phyloP scores from a whole-genome alignment of 306 rosid genomes.

The Lithocarpus polystachyus region DNA sequence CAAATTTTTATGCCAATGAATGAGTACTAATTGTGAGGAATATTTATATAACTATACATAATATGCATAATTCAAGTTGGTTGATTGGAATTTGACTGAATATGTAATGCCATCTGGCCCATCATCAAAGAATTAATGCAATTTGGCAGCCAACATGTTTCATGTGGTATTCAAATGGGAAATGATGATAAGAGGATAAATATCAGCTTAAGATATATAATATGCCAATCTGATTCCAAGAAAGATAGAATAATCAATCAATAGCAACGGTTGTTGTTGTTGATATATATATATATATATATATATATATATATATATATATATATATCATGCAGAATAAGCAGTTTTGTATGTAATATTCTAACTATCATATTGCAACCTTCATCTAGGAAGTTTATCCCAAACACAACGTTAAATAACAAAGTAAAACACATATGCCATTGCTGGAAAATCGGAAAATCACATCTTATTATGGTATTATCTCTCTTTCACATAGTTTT shows the following conservation, averaged over 20 bases:
- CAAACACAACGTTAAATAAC: not conserved
- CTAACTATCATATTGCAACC: not conserved
- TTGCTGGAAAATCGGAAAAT: not conserved
- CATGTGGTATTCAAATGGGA: not conserved
- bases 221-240: not conserved
- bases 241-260: not conserved
- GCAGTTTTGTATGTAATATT: too few species aligned
- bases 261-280: not conserved
- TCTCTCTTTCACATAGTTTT: too few species aligned
- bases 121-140: not conserved
- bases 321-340: not conserved
- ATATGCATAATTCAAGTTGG: not conserved
- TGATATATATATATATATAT: too few species aligned
- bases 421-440: not conserved
- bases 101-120: not conserved
- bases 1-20: too few species aligned
- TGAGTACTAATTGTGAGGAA: too few species aligned
- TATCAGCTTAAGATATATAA: not conserved
- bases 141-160: not conserved
- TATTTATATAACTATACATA: too few species aligned
- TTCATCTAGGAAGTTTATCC: not conserved
- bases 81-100: not conserved
- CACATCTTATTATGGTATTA: too few species aligned
- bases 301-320: too few species aligned
- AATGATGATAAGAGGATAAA: not conserved